Evolutionary conservation across 2,329 filamentous ascomycete genomes (phyloP).

Genomic region (Sporothrix humicola): DNA sequence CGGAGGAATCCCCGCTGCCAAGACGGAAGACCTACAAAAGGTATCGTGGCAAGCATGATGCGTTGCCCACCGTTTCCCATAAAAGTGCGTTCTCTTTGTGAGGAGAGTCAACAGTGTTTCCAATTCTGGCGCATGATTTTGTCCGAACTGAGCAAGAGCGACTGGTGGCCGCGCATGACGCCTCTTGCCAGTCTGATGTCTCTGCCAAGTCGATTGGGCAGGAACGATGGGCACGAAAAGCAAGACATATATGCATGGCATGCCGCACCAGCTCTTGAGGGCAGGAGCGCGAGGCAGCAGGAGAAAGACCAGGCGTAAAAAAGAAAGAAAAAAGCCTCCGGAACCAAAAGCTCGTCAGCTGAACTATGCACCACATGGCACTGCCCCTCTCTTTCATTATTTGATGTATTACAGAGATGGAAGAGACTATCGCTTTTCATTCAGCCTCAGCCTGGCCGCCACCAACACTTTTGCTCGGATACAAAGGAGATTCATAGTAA

Average conservation of each 20-base stretch:
- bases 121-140: neutral
- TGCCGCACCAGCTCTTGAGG: neutral
- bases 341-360: neutral
- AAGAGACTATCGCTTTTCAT: neutral
- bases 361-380: conserved; percentile 2
- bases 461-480: neutral
- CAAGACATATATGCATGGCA: conserved; percentile 19
- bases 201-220: neutral
- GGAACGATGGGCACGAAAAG: neutral
- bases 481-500: neutral
- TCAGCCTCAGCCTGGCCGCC: conserved; percentile 23
- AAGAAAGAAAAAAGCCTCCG: neutral
- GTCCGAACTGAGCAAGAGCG: conserved; percentile 12
- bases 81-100: neutral
- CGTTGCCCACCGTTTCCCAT: neutral
- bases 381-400: conserved; percentile 1
- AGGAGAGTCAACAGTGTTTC: no score
- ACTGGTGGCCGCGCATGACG: neutral
- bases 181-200: neutral
- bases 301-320: no score
- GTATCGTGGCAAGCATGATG: neutral
- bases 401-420: no score
- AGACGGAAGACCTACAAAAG: neutral
- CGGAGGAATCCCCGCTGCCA: neutral
- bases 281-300: conserved; percentile 17